Base-by-base conservation (phyloP, 2,329 filamentous ascomycete genomes). In the Paraphoma chrysanthemicola region DNA sequence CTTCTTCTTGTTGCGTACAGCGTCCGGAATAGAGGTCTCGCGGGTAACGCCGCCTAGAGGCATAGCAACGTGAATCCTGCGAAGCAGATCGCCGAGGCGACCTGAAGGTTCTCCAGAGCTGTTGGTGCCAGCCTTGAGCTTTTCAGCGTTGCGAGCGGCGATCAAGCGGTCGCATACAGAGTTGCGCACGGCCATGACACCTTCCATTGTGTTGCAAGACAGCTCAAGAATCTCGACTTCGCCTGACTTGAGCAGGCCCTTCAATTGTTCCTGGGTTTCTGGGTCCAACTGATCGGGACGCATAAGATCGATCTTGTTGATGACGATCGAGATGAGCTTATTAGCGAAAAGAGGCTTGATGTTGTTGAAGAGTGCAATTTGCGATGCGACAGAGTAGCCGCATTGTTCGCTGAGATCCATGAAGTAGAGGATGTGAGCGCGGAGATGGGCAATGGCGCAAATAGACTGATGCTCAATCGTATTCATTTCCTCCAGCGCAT, bases 381-480 rank as follows among this genome's bases (percentile, higher is more conserved):
- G 95, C 7, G 93, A 93, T 63, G 89, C 84, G 16, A 99, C 91
- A 2, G 92, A 92, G 82, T 97, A 99, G 56, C 95, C 95, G 70
- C 93, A 97, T 82, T 97, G 92, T 82, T 97, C 94, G 18, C 91
- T 96, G 59, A 97, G 83, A 82, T 98, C 94, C 91, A 98, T 97
- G 76, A 98, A 98, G 80, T 98, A 98, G 57, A 98, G 83, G 63
- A 99, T 96, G 54, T 94, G 94, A 42, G 93, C 96, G 70, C 94
- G 88, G 74, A 99, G 84, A 82, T 99, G 96, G 49, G 95, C 95
- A 81, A 99, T 97, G 10, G 96, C 95, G 16, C 94, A 98, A 67
- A 99, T 97, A 60, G 91, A 91, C 83, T 98, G 95, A 92, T 98
- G 98, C 80, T 99, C 95, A 74, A 99, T 99, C 3, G 95, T 98